Evolutionary conservation across 176 grass and related monocot genomes (phyloP), one percentile per base, ranked within the genome.

Genomic region (Alloteropsis semialata): DNA sequence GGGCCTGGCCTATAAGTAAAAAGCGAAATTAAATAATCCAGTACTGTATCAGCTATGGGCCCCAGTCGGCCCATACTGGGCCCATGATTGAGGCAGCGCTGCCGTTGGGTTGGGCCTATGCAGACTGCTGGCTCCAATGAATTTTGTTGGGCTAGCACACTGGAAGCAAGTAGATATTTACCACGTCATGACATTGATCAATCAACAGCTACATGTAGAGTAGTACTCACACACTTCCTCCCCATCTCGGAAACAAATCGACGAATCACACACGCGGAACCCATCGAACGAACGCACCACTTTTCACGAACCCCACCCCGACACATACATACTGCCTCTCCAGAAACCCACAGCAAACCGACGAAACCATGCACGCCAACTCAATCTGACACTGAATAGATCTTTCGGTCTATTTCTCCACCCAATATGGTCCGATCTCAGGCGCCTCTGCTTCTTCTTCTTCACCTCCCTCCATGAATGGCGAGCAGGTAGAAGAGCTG

Each of bases 401-500:
- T 25, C n/a, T 27, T 27, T 14, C 11, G 28, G 56, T 3, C 19
- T 14, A 11, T 58, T 24, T 58, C 24, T 25, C 11, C 57, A 60
- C 12, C 57, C 57, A 60, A 2, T 3, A 15, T 3, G 10, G 6
- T 4, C 25, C 57, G 9, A 25, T 12, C 11, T 29, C 25, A 48
- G 68, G 54, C n/a, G 54, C 16, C 42, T 46, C 67, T 28, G n/a
- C 14, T 61, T 15, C 58, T 22, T 16, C 45, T 0, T 32, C 54
- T 64, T 88, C 81, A 88, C 46, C 61, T 76, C 69, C 46, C 89
- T 36, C 48, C 85, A 67, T 96, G 81, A 19, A 99, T 96, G 14
- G 83, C 91, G 34, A 99, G 50, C 53, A 99, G 81, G 79, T 99
- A 99, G 19, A 99, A 73, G 69, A 99, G 78, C 68, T 99, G 93